Evolutionary conservation across 495 filamentous ascomycete genomes (phyloP), one percentile per base, ranked within the genome.

Genomic region (Neurospora terricola): DNA sequence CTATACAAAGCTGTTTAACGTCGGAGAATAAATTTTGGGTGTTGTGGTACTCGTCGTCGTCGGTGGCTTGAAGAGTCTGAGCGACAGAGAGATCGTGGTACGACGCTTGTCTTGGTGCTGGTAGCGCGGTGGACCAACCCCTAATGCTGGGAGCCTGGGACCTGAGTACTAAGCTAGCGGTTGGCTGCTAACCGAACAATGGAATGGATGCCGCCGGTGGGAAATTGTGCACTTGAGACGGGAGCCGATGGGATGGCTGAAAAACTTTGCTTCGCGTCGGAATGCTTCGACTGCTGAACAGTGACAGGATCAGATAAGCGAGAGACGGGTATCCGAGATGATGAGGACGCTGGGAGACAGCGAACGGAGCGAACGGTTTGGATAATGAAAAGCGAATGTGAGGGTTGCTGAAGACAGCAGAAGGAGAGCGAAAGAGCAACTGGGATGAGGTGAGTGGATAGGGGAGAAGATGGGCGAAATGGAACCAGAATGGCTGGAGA

Each of bases 181-280:
- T 66, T 34, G 54, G 54, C 14, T 66, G 54, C 54, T 66, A 66
- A 66, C 54, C 54, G 54, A 66, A 66, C 54, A 66, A 66, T 66
- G 74, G 71, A 69, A 75, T 72, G 69, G 75, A 77, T 77, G 36
- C 37, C 66, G 75, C 69, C 76, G 77, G 78, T 73, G 73, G 69
- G 36, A 75, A 72, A 69, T 69, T 69, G 73, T 42, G 72, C 34
- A 48, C 37, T 40, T 23, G 54, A 18, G 54, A 59, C 36, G 36
- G 36, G 36, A 37, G 5, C 48, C 23, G 48, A 59, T 59, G 48
- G 10, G 48, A 23, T 59, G 11, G 48, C 16, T 66, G 66, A 72
- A 78, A 73, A 72, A 5, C 27, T 73, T 34, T 69, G 21, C 62
- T 70, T 36, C 62, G 16, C 70, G 72, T 69, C n/a, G 72, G 69